phyloP scores from a whole-genome alignment of 306 rosid species.

The Pueraria montana region DNA sequence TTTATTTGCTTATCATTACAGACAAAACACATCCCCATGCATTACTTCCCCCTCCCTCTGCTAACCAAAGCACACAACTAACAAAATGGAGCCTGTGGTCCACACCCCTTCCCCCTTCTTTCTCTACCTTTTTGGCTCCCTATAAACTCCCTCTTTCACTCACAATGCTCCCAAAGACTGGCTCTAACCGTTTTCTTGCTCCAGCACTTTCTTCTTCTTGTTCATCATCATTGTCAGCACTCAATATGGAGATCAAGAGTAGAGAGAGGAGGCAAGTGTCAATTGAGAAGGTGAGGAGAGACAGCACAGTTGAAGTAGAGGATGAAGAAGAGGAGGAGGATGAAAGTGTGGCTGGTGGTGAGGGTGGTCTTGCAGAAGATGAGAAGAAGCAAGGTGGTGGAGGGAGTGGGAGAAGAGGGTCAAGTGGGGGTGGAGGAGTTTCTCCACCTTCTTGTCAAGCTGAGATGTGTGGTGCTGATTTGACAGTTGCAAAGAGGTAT shows the following conservation, averaged over 20 bases:
- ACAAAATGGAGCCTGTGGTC: conserved; percentile 56
- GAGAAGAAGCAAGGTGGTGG: conserved; percentile 56
- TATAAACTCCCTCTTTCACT: conserved; percentile 41
- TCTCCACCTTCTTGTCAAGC: conserved; percentile 73
- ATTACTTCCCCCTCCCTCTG: conserved; percentile 32
- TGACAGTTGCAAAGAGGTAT: conserved; percentile 69
- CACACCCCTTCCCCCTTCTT: conserved; percentile 47
- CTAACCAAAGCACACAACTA: conserved; percentile 37
- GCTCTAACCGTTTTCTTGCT: conserved; percentile 18
- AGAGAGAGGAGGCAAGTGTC: conserved; percentile 57
- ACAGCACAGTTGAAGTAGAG: conserved; percentile 52
- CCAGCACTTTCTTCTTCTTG: conserved; percentile 16
- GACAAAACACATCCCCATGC: conserved; percentile 45
- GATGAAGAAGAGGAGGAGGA: conserved; percentile 75
- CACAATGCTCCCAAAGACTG: conserved; percentile 37
- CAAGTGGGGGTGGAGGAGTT: conserved; percentile 52
- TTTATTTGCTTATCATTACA: conserved; percentile 36
- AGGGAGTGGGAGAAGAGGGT: conserved; percentile 54
- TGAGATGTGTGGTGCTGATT: conserved; percentile 75
- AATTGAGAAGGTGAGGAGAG: conserved; percentile 56
- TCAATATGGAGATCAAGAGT: conserved; percentile 61
- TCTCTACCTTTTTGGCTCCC: conserved; percentile 50
- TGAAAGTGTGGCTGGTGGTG: conserved; percentile 35
- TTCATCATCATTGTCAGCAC: neutral
- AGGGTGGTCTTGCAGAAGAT: conserved; percentile 47